Base-by-base conservation (phyloP, 1,284 basidiomycete species). In the Uromyces viciae-fabae region DNA sequence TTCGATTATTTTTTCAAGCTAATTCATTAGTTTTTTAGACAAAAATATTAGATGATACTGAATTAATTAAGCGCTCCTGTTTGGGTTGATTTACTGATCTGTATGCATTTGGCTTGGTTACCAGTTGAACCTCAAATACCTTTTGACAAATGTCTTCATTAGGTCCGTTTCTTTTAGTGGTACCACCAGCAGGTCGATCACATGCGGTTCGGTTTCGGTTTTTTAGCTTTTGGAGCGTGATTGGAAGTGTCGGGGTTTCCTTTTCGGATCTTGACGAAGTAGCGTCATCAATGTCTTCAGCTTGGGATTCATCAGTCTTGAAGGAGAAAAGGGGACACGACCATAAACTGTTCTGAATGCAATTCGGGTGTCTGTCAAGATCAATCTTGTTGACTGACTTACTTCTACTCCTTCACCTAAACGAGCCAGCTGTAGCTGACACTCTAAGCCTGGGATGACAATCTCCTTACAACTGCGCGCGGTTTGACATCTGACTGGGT, bases 81-180 rank as follows among this genome's bases (percentile, higher is more conserved):
- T 31, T 31, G 58, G 58, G 38, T 60, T 19, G 1, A 33, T 36
- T n/a, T n/a, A n/a, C n/a, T n/a, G n/a, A n/a, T n/a, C 46, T 22
- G 22, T 49, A 49, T 49, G 11, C 22, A 22, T 49, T 49, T 49
- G 46, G 11, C 22, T 11, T 49, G 11, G 22, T 49, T 11, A 49
- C 11, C 46, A 49, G 11, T 49, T 66, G 64, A 66, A 19, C 64
- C 58, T 33, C 31, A 60, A 60, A 60, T 60, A 75, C 72, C 52
- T 75, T 75, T 7, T 60, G 36, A n/a, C 72, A 75, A 58, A 75
- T 60, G 33, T 75, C 52, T 75, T 56, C 72, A 54, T 75, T 75
- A 8, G 72, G 72, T 36, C 72, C 72, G 42, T 56, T 60, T 60
- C 40, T 75, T 17, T 75, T 75, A 15, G 22, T 3, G 14, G 28